Base-by-base conservation (phyloP, 768 basidiomycete genomes). In the Pholiota microspora region DNA sequence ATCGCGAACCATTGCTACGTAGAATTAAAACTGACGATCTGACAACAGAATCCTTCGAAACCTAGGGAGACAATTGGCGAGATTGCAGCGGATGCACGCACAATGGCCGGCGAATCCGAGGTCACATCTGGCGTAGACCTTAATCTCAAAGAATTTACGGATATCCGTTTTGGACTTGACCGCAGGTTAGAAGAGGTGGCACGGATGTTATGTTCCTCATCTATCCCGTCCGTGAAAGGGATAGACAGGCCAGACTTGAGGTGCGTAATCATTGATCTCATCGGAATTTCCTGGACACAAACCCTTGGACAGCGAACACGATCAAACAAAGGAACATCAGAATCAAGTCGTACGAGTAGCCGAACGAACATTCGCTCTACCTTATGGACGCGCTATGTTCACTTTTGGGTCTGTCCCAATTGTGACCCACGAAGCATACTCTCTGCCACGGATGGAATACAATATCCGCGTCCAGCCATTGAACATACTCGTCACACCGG, bases 341-440 rank as follows among this genome's bases (percentile, higher is more conserved):
- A 79, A 78, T 38, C 84, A 92, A 57, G 88, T 91, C 2, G 72
- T 88, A 27, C 83, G 89, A 8, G 83, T 96, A 31, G 88, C 90
- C 13, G 88, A 92, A 62, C 80, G 95, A 31, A 98, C 94, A 0
- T 77, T 97, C n/a, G 87, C 96, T 2, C 74, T 97, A 28, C 86
- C 95, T 0, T 83, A 93, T 56, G 97, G 97, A 7, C 81, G 92
- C 54, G 94, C 92, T 0, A 85, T 97, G 77, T 96, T 94, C 67
- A 93, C 90, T 1, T 97, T 90, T 68, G 91, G 89, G 7, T 86
- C 92, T 0, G 80, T 88, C n/a, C 73, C 81, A 12, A 83, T 82
- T 1, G 84, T 92, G 34, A 86, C 86, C 24, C 79, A 85, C 45
- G 91, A 94, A 65, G 85, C 89, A 1, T 91, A 91, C 64, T 72